Conservation (phyloP, 2,329 filamentous ascomycete species). For the Verticillium klebahnii region DNA sequence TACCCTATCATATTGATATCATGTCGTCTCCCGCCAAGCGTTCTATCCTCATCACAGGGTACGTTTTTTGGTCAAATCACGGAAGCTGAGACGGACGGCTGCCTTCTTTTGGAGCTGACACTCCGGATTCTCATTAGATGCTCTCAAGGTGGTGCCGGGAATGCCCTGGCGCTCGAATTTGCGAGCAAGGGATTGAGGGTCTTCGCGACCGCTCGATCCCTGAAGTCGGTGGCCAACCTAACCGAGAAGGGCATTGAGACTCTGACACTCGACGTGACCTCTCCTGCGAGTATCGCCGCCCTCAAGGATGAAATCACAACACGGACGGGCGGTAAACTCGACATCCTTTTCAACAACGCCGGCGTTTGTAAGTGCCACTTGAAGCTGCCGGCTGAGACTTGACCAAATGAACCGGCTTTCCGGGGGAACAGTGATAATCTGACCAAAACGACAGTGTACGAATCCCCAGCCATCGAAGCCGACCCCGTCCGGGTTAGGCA, state of each 20-base stretch:
- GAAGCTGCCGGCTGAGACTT: slow-evolving; percentile 18
- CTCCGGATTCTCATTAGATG: background rate
- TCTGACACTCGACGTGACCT: slow-evolving; percentile 35
- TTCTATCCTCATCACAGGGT: background rate
- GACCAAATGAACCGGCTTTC: slow-evolving; percentile 20
- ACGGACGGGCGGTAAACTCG: slow-evolving; percentile 30
- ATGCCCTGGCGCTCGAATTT: slow-evolving; percentile 8
- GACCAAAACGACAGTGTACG: slow-evolving; percentile 5
- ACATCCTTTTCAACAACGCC: slow-evolving; percentile 41
- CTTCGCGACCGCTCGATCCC: slow-evolving; percentile 7
- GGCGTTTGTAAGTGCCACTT: slow-evolving; percentile 19
- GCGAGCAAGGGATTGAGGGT: slow-evolving; percentile 2
- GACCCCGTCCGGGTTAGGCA: slow-evolving; percentile 14
- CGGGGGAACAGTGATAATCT: background rate
- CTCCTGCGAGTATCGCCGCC: slow-evolving; percentile 22
- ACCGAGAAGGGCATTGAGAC: slow-evolving; percentile 27
- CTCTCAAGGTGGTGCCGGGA: slow-evolving; percentile 4
- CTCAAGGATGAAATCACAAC: slow-evolving; percentile 19
- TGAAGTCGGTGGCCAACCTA: slow-evolving; percentile 19
- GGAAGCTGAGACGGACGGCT: too few relatives aligned
- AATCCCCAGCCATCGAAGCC: slow-evolving; percentile 16
- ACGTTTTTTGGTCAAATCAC: background rate
- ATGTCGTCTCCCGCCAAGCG: background rate
- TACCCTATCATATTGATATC: background rate
- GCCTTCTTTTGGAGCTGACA: background rate